Evolutionary conservation across 2,329 filamentous ascomycete species (phyloP).

Genomic region (Fusarium poae): DNA sequence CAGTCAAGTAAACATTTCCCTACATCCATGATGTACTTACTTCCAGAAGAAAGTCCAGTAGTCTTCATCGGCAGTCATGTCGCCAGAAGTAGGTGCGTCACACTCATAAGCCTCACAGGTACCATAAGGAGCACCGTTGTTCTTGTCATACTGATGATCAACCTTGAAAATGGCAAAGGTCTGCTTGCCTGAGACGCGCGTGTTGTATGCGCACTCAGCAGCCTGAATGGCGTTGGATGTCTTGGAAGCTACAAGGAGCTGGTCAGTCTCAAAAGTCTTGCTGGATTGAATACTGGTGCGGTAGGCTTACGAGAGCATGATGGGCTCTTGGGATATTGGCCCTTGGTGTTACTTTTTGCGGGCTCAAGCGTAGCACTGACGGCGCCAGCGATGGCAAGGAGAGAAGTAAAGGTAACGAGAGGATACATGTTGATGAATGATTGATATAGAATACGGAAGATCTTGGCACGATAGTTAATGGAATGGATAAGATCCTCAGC

Average conservation of each 20-base stretch:
- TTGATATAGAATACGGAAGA: background rate
- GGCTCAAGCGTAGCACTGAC: conserved; percentile 45
- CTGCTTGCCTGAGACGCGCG: conserved; percentile 44
- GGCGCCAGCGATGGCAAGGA: conserved; percentile 39
- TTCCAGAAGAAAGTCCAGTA: conserved; percentile 49
- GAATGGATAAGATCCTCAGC: background rate
- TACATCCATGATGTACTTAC: conserved; percentile 20
- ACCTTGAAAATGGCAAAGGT: conserved; percentile 46
- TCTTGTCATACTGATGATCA: conserved; percentile 45
- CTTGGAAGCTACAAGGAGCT: conserved; percentile 31
- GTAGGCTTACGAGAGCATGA: conserved; percentile 36
- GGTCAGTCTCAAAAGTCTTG: background rate
- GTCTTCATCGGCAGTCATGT: conserved; percentile 34
- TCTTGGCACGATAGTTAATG: background rate
- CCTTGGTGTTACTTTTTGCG: conserved; percentile 44
- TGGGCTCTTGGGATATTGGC: conserved; percentile 43
- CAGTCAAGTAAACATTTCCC: conserved; percentile 7
- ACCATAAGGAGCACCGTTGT: conserved; percentile 46
- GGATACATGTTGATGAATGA: conserved; percentile 35
- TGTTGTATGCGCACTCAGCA: conserved; percentile 47
- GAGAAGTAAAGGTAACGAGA: conserved; percentile 39
- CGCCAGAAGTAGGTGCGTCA: conserved; percentile 28
- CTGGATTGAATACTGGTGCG: accelerated
- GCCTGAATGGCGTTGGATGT: conserved; percentile 45
- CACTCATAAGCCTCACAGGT: conserved; percentile 44